Percentiles rank a stretch among this genome's conserved stretches.
Evolutionary conservation across 176 grass and related monocot genomes (phyloP).

Genomic region (Eragrostis nindensis): DNA sequence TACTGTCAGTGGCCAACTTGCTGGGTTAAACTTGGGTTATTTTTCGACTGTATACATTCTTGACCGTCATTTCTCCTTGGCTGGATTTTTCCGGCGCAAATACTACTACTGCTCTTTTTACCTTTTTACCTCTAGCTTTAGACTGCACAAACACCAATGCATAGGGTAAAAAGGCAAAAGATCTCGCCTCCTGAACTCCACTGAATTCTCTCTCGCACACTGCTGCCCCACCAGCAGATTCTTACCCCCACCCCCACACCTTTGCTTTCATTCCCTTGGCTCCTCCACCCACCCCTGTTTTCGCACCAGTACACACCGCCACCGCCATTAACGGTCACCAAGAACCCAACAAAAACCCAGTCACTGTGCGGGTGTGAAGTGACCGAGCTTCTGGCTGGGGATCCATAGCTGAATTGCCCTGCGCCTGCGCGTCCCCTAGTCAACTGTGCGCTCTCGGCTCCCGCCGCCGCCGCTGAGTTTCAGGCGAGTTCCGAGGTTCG

Average conservation of each 20-base stretch:
- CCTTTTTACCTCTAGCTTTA: neutral
- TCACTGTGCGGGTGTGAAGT: slow-evolving; percentile 32
- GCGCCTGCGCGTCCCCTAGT: neutral
- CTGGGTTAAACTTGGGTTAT: neutral
- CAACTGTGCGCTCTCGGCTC: neutral
- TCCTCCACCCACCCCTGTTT: neutral
- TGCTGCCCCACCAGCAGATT: slow-evolving; percentile 5
- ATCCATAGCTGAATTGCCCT: slow-evolving; percentile 18
- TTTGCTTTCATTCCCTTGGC: slow-evolving; percentile 8
- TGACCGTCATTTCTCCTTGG: neutral
- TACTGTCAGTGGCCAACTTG: no score
- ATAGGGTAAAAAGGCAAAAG: neutral
- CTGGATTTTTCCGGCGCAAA: neutral
- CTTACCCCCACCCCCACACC: neutral
- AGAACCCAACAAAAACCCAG: slow-evolving; percentile 24
- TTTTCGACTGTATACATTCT: no score
- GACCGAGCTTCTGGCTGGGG: neutral
- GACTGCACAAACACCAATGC: neutral
- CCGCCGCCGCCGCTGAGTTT: neutral
- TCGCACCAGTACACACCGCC: neutral
- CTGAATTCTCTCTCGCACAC: no score
- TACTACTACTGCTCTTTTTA: neutral
- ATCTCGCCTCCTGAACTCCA: no score
- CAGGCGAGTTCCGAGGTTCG: no score
- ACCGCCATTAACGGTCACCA: slow-evolving; percentile 17